phyloP scores from a whole-genome alignment of 2,329 filamentous ascomycete genomes.

The Chaetomium sp. region DNA sequence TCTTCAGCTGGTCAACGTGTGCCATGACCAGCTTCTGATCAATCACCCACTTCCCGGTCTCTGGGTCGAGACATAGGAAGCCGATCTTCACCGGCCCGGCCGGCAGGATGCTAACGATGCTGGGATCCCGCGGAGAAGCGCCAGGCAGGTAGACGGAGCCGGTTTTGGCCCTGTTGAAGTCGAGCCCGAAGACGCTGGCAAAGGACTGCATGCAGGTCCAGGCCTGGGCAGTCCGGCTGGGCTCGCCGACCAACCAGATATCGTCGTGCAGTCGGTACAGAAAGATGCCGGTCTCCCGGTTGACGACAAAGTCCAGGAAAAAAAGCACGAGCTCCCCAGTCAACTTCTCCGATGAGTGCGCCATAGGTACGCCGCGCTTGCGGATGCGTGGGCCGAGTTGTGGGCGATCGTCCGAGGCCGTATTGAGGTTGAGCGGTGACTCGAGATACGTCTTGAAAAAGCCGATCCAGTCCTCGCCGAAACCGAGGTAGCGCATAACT shows the following conservation, averaged over 20 bases:
- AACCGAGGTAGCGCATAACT: constrained; percentile 39
- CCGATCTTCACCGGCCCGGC: constrained; percentile 48
- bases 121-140: constrained; percentile 19
- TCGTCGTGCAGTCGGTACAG: constrained; percentile 44
- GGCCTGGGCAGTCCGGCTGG: constrained; percentile 33
- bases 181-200: constrained; percentile 35
- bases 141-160: constrained; percentile 33
- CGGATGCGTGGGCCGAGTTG: constrained; percentile 32
- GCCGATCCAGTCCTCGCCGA: constrained; percentile 34
- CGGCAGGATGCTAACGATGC: constrained; percentile 35
- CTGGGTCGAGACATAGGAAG: constrained; percentile 45
- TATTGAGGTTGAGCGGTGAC: constrained; percentile 38
- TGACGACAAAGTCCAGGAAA: constrained; percentile 40
- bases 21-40: constrained; percentile 46
- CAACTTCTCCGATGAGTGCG: constrained; percentile 40
- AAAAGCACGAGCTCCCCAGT: constrained; percentile 42
- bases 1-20: constrained; percentile 48
- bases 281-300: constrained; percentile 35
- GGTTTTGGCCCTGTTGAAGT: constrained; percentile 37
- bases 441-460: constrained; percentile 42
- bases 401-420: constrained; percentile 26
- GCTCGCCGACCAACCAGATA: constrained; percentile 41
- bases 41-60: constrained; percentile 44
- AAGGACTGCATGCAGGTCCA: constrained; percentile 40
- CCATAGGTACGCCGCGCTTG: constrained; percentile 39